These are phyloP conservation scores for Zea mays DNA, from an alignment of 176 grass and related monocot species.

Conservation along the genomic window DNA sequence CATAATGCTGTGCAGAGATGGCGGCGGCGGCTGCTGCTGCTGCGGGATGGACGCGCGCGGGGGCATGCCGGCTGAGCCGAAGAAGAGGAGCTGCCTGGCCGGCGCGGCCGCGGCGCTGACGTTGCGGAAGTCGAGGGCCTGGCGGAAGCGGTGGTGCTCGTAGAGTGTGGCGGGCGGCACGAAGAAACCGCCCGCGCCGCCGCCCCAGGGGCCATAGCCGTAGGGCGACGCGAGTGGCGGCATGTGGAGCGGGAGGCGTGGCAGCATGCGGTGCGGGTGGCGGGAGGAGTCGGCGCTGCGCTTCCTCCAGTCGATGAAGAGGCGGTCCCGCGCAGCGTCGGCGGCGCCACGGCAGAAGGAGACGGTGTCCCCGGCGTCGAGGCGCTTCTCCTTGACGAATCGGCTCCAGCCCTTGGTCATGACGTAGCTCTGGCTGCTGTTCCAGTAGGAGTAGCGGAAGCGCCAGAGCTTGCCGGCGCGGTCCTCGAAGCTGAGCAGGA, in stretches of 20 bases:
- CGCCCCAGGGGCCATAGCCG: slow-evolving; percentile 34
- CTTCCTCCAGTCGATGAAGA: slow-evolving; percentile 89
- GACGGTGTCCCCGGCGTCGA: slow-evolving; percentile 88
- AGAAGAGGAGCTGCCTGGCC: slow-evolving; percentile 49
- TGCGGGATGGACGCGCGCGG: slow-evolving; percentile 43
- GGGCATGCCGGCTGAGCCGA: slow-evolving; percentile 38
- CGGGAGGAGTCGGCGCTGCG: slow-evolving; percentile 51
- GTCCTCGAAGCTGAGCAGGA: slow-evolving; percentile 82
- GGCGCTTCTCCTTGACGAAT: slow-evolving; percentile 97
- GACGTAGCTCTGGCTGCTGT: slow-evolving; percentile 99
- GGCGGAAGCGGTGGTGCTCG: slow-evolving; percentile 81
- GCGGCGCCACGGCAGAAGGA: slow-evolving; percentile 75
- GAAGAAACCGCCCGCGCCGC: slow-evolving; percentile 47
- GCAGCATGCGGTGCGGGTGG: slow-evolving; percentile 37
- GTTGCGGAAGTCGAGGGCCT: slow-evolving; percentile 49
- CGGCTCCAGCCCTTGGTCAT: slow-evolving; percentile 99
- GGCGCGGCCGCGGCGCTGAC: slow-evolving; percentile 24
- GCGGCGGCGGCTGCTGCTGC: neutral
- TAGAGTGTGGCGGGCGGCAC: slow-evolving; percentile 73
- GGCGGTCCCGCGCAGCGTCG: slow-evolving; percentile 51
- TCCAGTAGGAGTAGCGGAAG: slow-evolving; percentile 99
- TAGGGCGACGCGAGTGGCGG: slow-evolving; percentile 18
- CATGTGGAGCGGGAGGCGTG: slow-evolving; percentile 45
- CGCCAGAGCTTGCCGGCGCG: slow-evolving; percentile 84
- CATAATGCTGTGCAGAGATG: slow-evolving; percentile 43